Conservation (phyloP, 345 rosid genomes). For the Ailanthus altissimus region DNA sequence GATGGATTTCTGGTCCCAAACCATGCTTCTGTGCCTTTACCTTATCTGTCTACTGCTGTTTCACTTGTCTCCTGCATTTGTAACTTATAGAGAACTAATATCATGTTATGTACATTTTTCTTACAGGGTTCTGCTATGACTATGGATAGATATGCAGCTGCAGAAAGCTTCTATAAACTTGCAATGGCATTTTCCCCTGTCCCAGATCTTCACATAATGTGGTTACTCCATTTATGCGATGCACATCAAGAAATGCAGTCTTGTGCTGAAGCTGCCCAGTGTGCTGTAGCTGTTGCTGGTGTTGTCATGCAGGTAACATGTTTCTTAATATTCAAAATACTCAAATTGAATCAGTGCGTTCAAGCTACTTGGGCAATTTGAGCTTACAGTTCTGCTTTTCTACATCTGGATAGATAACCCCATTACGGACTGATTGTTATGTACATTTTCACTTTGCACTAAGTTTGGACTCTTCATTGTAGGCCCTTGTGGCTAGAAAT, state of each 20-base stretch:
- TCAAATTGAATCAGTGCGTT: neutral
- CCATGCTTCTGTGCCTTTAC: neutral
- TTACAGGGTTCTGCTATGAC: conserved; percentile 75
- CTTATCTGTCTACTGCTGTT: neutral
- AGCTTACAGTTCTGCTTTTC: neutral
- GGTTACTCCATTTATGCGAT: conserved; percentile 97
- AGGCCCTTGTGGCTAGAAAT: conserved; percentile 95
- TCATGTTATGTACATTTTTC: conserved; percentile 13
- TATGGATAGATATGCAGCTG: conserved; percentile 93
- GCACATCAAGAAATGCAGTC: conserved; percentile 99
- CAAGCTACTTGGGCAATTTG: conserved; percentile 7
- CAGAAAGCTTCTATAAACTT: conserved; percentile 95
- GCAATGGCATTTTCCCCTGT: conserved; percentile 99
- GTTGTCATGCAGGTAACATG: conserved; percentile 83
- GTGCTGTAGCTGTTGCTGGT: conserved; percentile 96
- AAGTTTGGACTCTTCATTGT: conserved; percentile 20
- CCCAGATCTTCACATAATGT: conserved; percentile 99
- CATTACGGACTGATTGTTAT: neutral
- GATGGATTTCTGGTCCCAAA: neutral
- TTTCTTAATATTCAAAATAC: neutral
- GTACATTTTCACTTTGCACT: neutral
- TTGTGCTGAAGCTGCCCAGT: conserved; percentile 98
- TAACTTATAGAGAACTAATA: conserved; percentile 3
- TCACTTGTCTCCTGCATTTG: conserved; percentile 6
- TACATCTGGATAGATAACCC: neutral